A percentile compares a stretch with the other conserved stretches of the same genome.
Conservation (phyloP, 139 green algal species). For the Tetraselmis striata region DNA sequence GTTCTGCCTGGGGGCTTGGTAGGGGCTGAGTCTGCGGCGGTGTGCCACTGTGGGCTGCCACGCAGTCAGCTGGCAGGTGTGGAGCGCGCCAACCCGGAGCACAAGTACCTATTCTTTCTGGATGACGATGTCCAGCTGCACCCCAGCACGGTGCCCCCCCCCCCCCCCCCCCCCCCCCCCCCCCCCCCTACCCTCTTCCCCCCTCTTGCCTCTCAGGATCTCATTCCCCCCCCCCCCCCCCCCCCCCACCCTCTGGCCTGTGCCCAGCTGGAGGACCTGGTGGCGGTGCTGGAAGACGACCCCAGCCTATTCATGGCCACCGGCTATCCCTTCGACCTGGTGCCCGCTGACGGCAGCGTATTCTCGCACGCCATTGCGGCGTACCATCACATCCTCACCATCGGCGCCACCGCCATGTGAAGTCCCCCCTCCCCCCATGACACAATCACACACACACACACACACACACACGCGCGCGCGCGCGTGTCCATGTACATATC, state of each 20-base stretch:
- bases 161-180: background rate
- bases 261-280: conserved; percentile 9
- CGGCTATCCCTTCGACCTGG: conserved; percentile 87
- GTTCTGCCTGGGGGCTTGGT: too few species aligned
- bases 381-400: background rate
- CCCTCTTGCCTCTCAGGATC: too few species aligned
- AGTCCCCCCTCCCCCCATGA: too few species aligned
- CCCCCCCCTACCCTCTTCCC: background rate
- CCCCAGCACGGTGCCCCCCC: conserved; percentile 24
- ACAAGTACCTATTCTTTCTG: conserved; percentile 76
- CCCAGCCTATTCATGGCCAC: conserved; percentile 64
- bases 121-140: conserved; percentile 89
- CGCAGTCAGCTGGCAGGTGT: conserved; percentile 17
- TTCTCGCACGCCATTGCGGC: background rate
- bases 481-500: too few species aligned
- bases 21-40: too few species aligned
- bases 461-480: too few species aligned
- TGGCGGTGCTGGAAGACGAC: background rate
- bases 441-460: too few species aligned
- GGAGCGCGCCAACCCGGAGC: background rate
- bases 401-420: background rate
- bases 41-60: too few species aligned
- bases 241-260: background rate
- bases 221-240: too few species aligned
- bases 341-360: background rate